A percentile compares a stretch with the other conserved stretches of the same genome.
phyloP scores from a whole-genome alignment of 805 yeast genomes.

The Saccharomyces mikatae region DNA sequence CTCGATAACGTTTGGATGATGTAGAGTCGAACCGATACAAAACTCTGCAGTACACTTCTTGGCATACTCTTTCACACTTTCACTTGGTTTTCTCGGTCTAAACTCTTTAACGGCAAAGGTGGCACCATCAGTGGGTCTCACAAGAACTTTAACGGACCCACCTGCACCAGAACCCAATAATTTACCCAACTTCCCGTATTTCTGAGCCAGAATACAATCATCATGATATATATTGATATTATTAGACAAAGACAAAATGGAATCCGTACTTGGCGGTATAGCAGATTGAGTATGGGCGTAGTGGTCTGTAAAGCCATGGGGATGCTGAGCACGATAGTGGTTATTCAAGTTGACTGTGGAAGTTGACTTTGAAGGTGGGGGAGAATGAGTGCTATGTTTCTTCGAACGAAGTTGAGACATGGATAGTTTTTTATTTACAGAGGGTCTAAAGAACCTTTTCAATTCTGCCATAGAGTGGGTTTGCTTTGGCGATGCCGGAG shows the following conservation, averaged over 20 bases:
- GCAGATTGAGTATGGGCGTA: constrained; percentile 30
- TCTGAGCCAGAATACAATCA: constrained; percentile 45
- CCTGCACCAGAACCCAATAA: constrained; percentile 82
- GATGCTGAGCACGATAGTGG: constrained; percentile 6
- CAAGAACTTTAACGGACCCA: constrained; percentile 69
- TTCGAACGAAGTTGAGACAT: constrained; percentile 5
- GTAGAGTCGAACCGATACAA: constrained; percentile 75
- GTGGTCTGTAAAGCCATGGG: constrained; percentile 16
- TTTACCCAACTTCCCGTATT: constrained; percentile 69
- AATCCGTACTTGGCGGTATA: constrained; percentile 31
- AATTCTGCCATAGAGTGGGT: constrained; percentile 57
- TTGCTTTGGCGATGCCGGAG: constrained; percentile 21
- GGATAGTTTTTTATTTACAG: constrained; percentile 18
- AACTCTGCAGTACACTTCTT: constrained; percentile 83
- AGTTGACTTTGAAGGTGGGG: constrained; percentile 8
- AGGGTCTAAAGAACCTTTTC: constrained; percentile 63
- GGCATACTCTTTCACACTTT: constrained; percentile 68
- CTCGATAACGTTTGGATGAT: constrained; percentile 73
- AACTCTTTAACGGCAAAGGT: constrained; percentile 82
- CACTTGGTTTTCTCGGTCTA: constrained; percentile 62
- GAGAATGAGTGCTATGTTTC: constrained; percentile 5
- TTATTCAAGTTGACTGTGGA: constrained; percentile 12
- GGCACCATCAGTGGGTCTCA: constrained; percentile 58
- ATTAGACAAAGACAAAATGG: constrained; percentile 27
- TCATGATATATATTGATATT: constrained; percentile 37